phyloP scores from a whole-genome alignment of 2,329 filamentous ascomycete genomes.

The Microsporum canis region DNA sequence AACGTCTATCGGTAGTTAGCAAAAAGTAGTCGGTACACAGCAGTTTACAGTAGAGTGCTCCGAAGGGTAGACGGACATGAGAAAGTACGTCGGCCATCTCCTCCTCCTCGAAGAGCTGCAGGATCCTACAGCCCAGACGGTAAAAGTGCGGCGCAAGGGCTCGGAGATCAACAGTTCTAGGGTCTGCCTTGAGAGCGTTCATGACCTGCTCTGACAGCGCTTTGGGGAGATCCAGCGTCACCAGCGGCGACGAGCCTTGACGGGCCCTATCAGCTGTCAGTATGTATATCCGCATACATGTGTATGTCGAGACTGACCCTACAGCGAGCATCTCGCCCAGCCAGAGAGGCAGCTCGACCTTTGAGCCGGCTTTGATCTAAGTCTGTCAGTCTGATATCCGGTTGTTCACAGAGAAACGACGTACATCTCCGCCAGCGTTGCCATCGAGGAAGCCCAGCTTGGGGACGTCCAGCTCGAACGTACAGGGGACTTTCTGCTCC shows the following conservation, averaged over 20 bases:
- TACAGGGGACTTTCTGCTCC: constrained; percentile 79
- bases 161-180: constrained; percentile 71
- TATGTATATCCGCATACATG: constrained; percentile 3
- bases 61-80: constrained; percentile 26
- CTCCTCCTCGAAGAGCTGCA: constrained; percentile 87
- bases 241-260: constrained; percentile 45
- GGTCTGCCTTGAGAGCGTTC: constrained; percentile 83
- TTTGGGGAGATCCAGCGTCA: constrained; percentile 69
- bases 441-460: constrained; percentile 83
- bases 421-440: constrained; percentile 53
- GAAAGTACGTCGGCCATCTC: constrained; percentile 61
- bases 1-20: constrained; percentile 49
- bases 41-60: neutral
- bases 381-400: constrained; percentile 16
- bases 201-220: constrained; percentile 69
- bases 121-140: constrained; percentile 67
- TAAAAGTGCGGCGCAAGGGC: constrained; percentile 82
- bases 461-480: constrained; percentile 80
- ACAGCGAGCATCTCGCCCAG: constrained; percentile 86
- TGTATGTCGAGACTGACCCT: constrained; percentile 9
- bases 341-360: constrained; percentile 80
- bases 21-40: neutral
- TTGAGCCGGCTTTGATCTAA: constrained; percentile 69
- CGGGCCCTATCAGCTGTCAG: constrained; percentile 25
- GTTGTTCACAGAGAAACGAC: constrained; percentile 10